These are phyloP conservation scores for Suillus tomentosus DNA, from an alignment of 768 basidiomycete species.

Conservation along the genomic window DNA sequence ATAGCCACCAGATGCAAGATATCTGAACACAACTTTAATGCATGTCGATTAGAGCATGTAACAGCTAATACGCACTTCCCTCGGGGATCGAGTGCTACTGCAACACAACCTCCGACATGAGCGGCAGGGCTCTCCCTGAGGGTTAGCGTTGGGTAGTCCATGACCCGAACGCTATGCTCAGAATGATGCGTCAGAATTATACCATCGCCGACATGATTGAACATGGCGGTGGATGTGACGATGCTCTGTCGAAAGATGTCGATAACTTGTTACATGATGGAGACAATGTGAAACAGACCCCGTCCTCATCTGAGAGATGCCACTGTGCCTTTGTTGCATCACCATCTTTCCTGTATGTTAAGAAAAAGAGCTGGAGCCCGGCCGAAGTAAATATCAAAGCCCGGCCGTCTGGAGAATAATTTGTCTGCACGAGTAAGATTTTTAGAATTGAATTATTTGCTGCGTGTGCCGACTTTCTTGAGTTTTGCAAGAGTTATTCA, in stretches of 20 bases:
- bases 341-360: constrained; percentile 57
- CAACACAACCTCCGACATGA: constrained; percentile 79
- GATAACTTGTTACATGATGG: constrained; percentile 1
- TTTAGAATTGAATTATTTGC: constrained; percentile 58
- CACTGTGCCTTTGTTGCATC: constrained; percentile 56
- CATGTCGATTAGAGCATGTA: neutral
- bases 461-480: constrained; percentile 73
- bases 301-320: constrained; percentile 38
- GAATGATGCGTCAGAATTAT: constrained; percentile 66
- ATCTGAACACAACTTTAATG: constrained; percentile 40
- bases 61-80: constrained; percentile 49
- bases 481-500: constrained; percentile 16
- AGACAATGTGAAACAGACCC: constrained; percentile 13
- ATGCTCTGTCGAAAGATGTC: constrained; percentile 37
- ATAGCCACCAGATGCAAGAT: constrained; percentile 77
- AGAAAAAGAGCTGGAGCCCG: constrained; percentile 59
- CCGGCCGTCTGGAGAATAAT: constrained; percentile 73
- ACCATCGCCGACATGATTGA: constrained; percentile 76
- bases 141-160: constrained; percentile 66
- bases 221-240: constrained; percentile 64
- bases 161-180: constrained; percentile 64
- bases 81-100: constrained; percentile 75
- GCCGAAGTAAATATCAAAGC: constrained; percentile 64
- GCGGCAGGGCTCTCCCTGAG: constrained; percentile 65
- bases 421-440: constrained; percentile 61